Conservation (phyloP, 2,329 filamentous ascomycete genomes). For the Colletotrichum salicis region DNA sequence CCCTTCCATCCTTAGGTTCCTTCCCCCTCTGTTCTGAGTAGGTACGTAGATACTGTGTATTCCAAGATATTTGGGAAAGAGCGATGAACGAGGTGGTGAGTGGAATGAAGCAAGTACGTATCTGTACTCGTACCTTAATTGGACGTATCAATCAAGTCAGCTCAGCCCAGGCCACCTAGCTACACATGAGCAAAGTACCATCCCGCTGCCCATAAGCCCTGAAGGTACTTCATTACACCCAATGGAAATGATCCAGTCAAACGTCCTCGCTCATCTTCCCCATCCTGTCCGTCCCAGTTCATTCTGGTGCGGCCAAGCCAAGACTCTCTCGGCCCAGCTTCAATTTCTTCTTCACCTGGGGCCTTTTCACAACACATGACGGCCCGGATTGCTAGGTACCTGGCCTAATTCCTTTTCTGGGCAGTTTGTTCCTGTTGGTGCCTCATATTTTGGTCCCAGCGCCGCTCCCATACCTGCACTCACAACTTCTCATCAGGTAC, state of each 20-base stretch:
- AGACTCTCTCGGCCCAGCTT: conserved; percentile 20
- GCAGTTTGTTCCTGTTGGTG: conserved; percentile 23
- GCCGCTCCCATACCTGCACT: not conserved
- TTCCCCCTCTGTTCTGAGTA: no score
- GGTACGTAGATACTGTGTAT: no score
- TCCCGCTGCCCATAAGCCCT: not conserved
- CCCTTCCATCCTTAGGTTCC: not conserved
- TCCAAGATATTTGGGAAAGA: not conserved
- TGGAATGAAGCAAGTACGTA: not conserved
- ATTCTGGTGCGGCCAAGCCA: conserved; percentile 29
- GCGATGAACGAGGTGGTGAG: not conserved
- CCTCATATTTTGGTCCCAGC: conserved; percentile 24
- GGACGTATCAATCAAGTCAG: conserved; percentile 23
- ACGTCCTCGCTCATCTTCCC: conserved; percentile 12
- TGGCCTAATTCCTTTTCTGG: not conserved
- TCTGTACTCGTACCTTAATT: conserved; percentile 31
- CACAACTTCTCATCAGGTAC: conserved; percentile 6
- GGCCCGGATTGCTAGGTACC: not conserved
- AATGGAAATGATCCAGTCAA: not conserved
- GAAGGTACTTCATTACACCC: not conserved
- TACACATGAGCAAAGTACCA: not conserved
- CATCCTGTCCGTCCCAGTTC: conserved; percentile 15
- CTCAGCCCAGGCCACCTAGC: conserved; percentile 13
- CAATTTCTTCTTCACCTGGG: conserved; percentile 22
- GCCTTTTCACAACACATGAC: not conserved